phyloP scores from a whole-genome alignment of 1,284 basidiomycete species.

The Vanrija sp. region DNA sequence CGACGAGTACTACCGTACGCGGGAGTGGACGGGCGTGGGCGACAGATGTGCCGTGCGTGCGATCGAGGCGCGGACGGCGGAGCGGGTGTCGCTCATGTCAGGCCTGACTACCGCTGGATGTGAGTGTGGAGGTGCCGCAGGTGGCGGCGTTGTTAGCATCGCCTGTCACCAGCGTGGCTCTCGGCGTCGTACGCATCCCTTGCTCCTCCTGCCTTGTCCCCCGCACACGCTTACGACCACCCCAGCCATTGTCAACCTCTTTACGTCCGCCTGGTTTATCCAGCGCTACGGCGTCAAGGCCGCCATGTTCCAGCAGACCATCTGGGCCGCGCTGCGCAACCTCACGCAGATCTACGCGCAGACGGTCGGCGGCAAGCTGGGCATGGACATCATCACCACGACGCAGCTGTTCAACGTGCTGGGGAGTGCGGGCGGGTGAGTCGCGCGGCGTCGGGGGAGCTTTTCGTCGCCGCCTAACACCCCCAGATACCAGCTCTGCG shows the following conservation, averaged over 20 bases:
- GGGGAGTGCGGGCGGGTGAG: conserved; percentile 37
- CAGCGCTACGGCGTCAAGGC: conserved; percentile 34
- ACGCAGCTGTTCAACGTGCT: conserved; percentile 46
- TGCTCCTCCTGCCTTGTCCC: neutral
- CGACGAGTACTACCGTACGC: conserved; percentile 39
- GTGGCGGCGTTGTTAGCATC: neutral
- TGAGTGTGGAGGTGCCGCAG: conserved; percentile 16
- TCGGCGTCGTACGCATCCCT: neutral
- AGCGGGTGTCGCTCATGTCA: conserved; percentile 35
- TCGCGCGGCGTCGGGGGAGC: too few relatives aligned
- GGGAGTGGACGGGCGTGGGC: conserved; percentile 16
- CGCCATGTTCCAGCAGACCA: conserved; percentile 45
- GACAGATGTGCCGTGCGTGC: conserved; percentile 35
- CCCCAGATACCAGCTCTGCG: conserved; percentile 30
- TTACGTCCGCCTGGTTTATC: conserved; percentile 43
- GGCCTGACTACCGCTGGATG: conserved; percentile 26
- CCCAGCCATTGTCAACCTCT: conserved; percentile 41
- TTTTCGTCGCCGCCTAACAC: too few relatives aligned
- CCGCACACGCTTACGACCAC: neutral
- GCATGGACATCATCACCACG: conserved; percentile 36
- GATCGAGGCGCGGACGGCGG: conserved; percentile 35
- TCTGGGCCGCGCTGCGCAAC: conserved; percentile 42
- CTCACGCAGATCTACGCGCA: conserved; percentile 40
- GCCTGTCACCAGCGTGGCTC: too few relatives aligned
- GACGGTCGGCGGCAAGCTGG: conserved; percentile 24